These are phyloP conservation scores for Colletotrichum trifolii DNA, from an alignment of 2,329 filamentous ascomycete genomes.

Conservation along the genomic window DNA sequence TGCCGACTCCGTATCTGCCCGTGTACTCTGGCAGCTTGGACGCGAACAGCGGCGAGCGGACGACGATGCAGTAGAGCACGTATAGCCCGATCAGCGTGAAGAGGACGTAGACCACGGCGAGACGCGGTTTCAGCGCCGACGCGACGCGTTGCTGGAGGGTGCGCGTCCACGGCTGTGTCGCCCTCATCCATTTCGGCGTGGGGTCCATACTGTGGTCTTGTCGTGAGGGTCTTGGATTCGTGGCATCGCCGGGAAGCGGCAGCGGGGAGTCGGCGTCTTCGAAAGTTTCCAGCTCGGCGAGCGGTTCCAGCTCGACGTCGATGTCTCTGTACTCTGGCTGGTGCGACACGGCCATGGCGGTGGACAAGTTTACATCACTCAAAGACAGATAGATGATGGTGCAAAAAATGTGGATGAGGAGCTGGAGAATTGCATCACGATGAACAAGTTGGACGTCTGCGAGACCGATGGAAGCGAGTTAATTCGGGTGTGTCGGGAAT, in stretches of 20 bases:
- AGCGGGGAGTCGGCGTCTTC: conserved; percentile 26
- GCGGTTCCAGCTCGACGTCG: conserved; percentile 23
- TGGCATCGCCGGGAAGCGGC: conserved; percentile 2
- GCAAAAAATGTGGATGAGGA: no score
- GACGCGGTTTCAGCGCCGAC: conserved; percentile 44
- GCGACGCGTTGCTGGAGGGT: neutral
- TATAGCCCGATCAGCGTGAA: conserved; percentile 46
- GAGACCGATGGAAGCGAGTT: neutral
- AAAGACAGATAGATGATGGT: neutral
- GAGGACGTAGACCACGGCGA: conserved; percentile 48
- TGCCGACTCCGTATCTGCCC: conserved; percentile 57
- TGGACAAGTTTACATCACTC: neutral
- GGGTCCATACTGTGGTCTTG: neutral
- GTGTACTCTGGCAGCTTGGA: conserved; percentile 56
- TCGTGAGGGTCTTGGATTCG: neutral
- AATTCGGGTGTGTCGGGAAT: conserved; percentile 10
- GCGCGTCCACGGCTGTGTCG: conserved; percentile 6
- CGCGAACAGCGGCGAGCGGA: conserved; percentile 55
- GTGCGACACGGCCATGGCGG: neutral
- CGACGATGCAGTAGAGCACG: conserved; percentile 52
- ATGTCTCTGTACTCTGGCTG: conserved; percentile 12
- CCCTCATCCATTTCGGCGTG: conserved; percentile 22
- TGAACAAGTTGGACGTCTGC: neutral
- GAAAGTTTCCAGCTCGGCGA: conserved; percentile 1
- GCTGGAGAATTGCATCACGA: neutral